A percentile compares a stretch with the other conserved stretches of the same genome.
Conservation (phyloP, 805 yeast species). For the Ogataea dorogensis region DNA sequence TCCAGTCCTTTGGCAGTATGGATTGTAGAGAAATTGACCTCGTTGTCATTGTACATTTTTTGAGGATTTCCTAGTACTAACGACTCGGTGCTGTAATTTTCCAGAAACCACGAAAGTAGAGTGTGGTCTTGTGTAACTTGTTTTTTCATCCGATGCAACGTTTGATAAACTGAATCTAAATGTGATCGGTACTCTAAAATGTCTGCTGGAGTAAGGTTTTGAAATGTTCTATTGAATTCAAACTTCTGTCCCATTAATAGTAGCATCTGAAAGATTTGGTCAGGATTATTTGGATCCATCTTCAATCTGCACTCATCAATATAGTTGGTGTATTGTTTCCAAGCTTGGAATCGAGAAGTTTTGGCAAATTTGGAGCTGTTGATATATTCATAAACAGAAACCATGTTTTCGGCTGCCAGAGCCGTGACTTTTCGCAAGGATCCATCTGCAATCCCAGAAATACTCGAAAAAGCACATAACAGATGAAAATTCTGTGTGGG, state of each 20-base stretch:
- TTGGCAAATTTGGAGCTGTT: constrained; percentile 11
- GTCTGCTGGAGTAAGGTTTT: constrained; percentile 12
- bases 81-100: constrained; percentile 39
- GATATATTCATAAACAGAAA: constrained; percentile 26
- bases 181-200: constrained; percentile 30
- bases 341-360: constrained; percentile 6
- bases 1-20: constrained; percentile 77
- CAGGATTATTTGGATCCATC: constrained; percentile 36
- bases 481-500: constrained; percentile 29
- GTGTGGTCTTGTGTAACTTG: constrained; percentile 26
- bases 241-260: constrained; percentile 34
- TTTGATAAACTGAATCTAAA: constrained; percentile 37
- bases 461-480: constrained; percentile 24
- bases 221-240: constrained; percentile 37
- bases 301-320: constrained; percentile 23
- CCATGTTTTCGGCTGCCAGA: constrained; percentile 20
- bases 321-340: constrained; percentile 14
- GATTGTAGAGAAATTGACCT: constrained; percentile 61
- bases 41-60: constrained; percentile 26
- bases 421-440: constrained; percentile 20
- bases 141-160: constrained; percentile 26
- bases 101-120: constrained; percentile 41
- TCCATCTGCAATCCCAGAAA: constrained; percentile 25
- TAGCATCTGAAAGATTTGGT: constrained; percentile 35
- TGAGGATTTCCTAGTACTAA: constrained; percentile 18